Evolutionary conservation across 2,329 filamentous ascomycete species (phyloP).

Genomic region (Ilyonectria destructans): DNA sequence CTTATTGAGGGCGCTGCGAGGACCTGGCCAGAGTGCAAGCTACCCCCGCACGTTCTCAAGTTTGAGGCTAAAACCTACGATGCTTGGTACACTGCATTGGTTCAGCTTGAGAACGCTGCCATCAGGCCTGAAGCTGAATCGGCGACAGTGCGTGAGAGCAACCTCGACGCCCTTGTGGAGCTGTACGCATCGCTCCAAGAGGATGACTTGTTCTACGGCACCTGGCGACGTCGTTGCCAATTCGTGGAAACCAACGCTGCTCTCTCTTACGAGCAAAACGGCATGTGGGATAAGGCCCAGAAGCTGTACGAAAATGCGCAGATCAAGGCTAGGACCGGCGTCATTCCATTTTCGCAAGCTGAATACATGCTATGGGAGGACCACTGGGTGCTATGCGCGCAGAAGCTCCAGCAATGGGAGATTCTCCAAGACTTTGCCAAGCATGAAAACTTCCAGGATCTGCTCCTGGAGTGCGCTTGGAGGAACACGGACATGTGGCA

Average conservation of each 20-base stretch:
- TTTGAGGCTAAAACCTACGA: conserved; percentile 95
- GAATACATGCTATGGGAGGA: conserved; percentile 99
- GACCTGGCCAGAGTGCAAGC: conserved; percentile 88
- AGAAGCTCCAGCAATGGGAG: conserved; percentile 99
- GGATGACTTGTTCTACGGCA: conserved; percentile 97
- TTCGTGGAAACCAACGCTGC: conserved; percentile 98
- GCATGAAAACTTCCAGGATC: conserved; percentile 98
- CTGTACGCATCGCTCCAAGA: conserved; percentile 93
- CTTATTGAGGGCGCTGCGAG: conserved; percentile 90
- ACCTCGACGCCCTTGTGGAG: conserved; percentile 94
- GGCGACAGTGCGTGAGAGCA: conserved; percentile 89
- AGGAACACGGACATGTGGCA: conserved; percentile 96
- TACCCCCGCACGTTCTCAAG: conserved; percentile 96
- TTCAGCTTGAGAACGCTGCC: conserved; percentile 91
- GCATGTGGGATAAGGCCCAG: conserved; percentile 99
- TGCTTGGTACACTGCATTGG: conserved; percentile 95
- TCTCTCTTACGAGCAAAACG: conserved; percentile 97
- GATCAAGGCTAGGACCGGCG: conserved; percentile 95
- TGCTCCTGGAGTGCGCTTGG: conserved; percentile 96
- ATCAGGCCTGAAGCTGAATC: conserved; percentile 90
- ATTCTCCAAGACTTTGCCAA: conserved; percentile 98
- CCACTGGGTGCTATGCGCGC: conserved; percentile 97
- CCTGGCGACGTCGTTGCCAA: conserved; percentile 94
- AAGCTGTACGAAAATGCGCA: conserved; percentile 97
- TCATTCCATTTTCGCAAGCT: conserved; percentile 94